Evolutionary conservation across 192 early-diverging fungal species (phyloP), one percentile per base, ranked within the genome.

Genomic region (Coemansia sp.): DNA sequence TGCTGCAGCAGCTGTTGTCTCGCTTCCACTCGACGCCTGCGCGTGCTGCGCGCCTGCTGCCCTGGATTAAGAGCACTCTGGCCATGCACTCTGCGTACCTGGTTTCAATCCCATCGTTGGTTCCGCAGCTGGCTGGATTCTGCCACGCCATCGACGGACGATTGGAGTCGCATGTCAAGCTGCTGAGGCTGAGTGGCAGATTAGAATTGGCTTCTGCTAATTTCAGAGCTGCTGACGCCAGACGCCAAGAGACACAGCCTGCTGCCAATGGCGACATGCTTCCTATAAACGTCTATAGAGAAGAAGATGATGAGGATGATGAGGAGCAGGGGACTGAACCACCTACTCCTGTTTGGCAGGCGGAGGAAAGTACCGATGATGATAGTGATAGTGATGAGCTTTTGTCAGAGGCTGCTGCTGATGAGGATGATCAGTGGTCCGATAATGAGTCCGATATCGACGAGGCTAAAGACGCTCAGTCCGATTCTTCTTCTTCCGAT

Each of bases 1-100:
- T 84, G 20, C 11, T 84, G 47, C 82, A 84, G 78, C 82, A 84
- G 68, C 71, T 84, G 43, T 74, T 84, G 65, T 62, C 68, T 41
- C 70, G 82, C 39, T 74, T 84, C 71, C 78, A 80, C 4, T 7
- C 66, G 2, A 68, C 53, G 7, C 78, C 82, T 3, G 46, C 44
- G 3, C 65, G 78, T 2, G 82, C 82, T 41, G 16, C 44, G 2
- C 62, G 76, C 62, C 71, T 84, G 31, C 58, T 84, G 13, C 74
- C 74, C 1, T 84, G 82, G 82, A 69, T 84, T 40, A 71, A 74
- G 33, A 62, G 38, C 68, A 71, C 72, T 1, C 52, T 84, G 55
- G 63, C 74, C 0, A 29, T 76, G 38, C 82, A 84, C 60, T 75
- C 82, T 9, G 70, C 82, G 16, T 75, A 84, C 41, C 41, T 84